Percentiles rank a stretch among this genome's conserved stretches.
Evolutionary conservation across 1,139 yeast genomes (phyloP).

Genomic region (Debaryomyces psychrophilus): DNA sequence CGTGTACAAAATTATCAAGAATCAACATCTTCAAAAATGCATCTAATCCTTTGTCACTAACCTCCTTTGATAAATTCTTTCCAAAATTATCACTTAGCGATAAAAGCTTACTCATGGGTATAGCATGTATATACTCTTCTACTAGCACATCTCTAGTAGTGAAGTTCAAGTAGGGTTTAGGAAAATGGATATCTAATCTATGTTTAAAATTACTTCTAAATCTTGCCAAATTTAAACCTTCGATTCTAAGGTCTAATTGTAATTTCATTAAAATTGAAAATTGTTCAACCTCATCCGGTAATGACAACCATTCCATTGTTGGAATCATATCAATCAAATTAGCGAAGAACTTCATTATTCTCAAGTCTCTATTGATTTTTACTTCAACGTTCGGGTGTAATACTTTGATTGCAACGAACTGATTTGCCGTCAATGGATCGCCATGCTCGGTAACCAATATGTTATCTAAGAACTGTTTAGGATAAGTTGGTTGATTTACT

Average conservation of each 20-base stretch:
- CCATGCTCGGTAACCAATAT: constrained; percentile 45
- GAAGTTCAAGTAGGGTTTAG: constrained; percentile 68
- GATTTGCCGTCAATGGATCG: constrained; percentile 42
- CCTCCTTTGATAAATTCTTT: constrained; percentile 64
- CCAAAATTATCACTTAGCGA: constrained; percentile 46
- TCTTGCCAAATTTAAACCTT: constrained; percentile 74
- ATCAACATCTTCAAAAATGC: constrained; percentile 92
- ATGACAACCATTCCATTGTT: constrained; percentile 95
- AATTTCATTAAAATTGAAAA: constrained; percentile 83
- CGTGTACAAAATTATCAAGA: constrained; percentile 90
- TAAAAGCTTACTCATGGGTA: constrained; percentile 76
- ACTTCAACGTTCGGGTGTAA: constrained; percentile 83
- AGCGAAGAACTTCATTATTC: constrained; percentile 84
- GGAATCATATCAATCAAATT: constrained; percentile 68
- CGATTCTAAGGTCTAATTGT: constrained; percentile 88
- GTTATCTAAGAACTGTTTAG: constrained; percentile 34
- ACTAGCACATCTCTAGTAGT: constrained; percentile 77
- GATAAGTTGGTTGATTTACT: constrained; percentile 10
- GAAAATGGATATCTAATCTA: constrained; percentile 73
- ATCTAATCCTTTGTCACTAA: constrained; percentile 87
- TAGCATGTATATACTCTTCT: constrained; percentile 82
- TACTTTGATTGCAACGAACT: constrained; percentile 86
- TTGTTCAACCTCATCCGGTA: constrained; percentile 93
- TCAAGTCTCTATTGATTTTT: constrained; percentile 76
- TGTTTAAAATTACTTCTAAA: constrained; percentile 66